Evolutionary conservation across 257 asterid species (phyloP).

Genomic region (Ocimum tenuiflorum): DNA sequence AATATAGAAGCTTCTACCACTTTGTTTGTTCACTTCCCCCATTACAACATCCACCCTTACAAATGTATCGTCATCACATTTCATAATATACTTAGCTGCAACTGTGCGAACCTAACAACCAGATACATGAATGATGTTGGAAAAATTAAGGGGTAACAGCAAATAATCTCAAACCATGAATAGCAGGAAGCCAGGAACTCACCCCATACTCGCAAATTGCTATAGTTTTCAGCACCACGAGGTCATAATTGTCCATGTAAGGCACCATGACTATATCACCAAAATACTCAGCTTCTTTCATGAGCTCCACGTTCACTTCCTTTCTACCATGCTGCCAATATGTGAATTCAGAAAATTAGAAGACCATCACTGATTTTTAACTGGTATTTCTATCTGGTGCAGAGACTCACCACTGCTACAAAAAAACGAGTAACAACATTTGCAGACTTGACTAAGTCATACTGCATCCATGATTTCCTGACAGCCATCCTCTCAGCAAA

Average conservation of each 20-base stretch:
- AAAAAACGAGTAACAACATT: conserved; percentile 71
- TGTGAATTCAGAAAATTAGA: conserved; percentile 11
- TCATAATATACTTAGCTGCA: conserved; percentile 76
- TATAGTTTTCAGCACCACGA: conserved; percentile 81
- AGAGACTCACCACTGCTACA: conserved; percentile 75
- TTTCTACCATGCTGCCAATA: conserved; percentile 70
- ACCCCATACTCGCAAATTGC: conserved; percentile 99
- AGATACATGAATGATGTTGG: conserved; percentile 9
- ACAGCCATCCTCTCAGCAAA: conserved; percentile 97
- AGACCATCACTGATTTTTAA: conserved; percentile 15
- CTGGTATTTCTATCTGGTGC: conserved; percentile 9
- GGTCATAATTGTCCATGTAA: conserved; percentile 91
- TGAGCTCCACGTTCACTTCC: conserved; percentile 73
- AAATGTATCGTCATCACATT: conserved; percentile 97
- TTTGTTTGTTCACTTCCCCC: conserved; percentile 57
- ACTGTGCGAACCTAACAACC: conserved; percentile 54
- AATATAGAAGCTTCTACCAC: conserved; percentile 57
- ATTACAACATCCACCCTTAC: conserved; percentile 76
- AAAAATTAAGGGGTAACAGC: background rate
- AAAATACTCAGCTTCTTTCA: conserved; percentile 87
- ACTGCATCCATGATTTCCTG: conserved; percentile 92
- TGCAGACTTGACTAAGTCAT: conserved; percentile 49
- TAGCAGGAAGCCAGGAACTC: conserved; percentile 32
- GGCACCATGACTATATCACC: conserved; percentile 91
- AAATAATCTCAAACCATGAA: conserved; percentile 16